Evolutionary conservation across 2,329 filamentous ascomycete genomes (phyloP), one percentile per base, ranked within the genome.

Genomic region (Fusarium tuaranense): DNA sequence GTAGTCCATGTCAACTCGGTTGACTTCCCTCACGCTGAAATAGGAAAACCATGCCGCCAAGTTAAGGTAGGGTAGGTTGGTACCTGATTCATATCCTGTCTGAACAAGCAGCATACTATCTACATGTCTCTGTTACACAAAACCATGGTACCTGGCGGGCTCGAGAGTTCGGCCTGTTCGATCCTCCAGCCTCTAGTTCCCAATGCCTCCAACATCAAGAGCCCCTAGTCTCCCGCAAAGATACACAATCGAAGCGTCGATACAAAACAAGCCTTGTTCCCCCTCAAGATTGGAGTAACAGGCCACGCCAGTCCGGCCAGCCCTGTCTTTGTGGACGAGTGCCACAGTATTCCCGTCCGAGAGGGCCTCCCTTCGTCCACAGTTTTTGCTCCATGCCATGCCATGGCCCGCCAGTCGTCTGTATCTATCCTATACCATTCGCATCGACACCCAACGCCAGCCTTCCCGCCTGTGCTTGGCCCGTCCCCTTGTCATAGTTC

Each of bases 151-250:
- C 72, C 51, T 57, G 36, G 64, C 63, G 57, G 70, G 65, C 63
- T 75, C 53, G 48, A 70, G 63, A 71, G 60, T 64, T 73, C 57
- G 10, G 59, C 59, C 65, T 66, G 63, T 46, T 71, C 64, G 67
- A 70, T 67, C 72, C 66, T 76, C 70, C 75, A 74, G 67, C 72
- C 68, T 78, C 76, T 78, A 78, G 69, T 71, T 51, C 65, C 53
- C 63, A 48, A 58, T 70, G 62, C 69, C 64, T 70, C 25, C 69
- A 38, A 55, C 51, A 65, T 63, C 61, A 36, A 73, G 44, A 63
- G n/a, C 67, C 41, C 55, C 72, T 60, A 59, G 38, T 63, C 65
- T 57, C 58, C 66, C 59, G 67, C 38, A 66, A 34, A 57, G 53
- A 63, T 59, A 51, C 55, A 46, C 63, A 65, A 48, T 64, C 67